Base-by-base conservation (phyloP, 306 rosid species). In the Quercus ilex region DNA sequence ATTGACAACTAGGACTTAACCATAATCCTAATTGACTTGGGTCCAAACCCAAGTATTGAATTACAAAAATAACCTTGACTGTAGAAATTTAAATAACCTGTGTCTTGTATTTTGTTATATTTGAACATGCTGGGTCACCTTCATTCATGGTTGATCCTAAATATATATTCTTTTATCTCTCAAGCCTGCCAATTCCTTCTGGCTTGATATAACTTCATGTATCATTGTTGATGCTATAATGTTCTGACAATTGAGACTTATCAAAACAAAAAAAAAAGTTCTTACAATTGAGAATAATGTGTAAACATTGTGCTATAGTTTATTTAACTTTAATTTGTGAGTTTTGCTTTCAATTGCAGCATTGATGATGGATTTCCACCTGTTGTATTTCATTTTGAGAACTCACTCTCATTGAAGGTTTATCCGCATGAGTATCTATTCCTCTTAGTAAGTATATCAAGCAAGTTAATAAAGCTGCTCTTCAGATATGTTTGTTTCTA, bases 361-460 rank as follows among this genome's bases (percentile, higher is more conserved):
- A 81, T 95, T 76, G 97, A 95, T 79, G 96, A 93, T 85, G 94
- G 93, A 79, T 95, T 95, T 83, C 99, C 99, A 52, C 53, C 80
- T 13, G 97, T 95, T 69, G 88, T 86, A 71, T 93, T 95, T 84
- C 82, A 88, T 86, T 95, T 95, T 81, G 89, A 89, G 87, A 93
- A 89, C 67, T 96, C 92, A 56, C 99, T 95, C 78, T 81, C 83
- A 73, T 83, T 95, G 88, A 95, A 91, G 85, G 99, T 91, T 88
- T 87, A 93, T 83, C 99, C 99, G 4, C 97, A 86, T 52, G 99
- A 95, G 75, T 95, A 95, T 87, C 85, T 95, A 78, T 95, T 95
- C 80, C 80, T 80, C 30, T 84, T 74, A 80, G 99, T 95, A 90
- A 93, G 99, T 93, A 71, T 73, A 51, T 73, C 73, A 46, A 79